Conservation (phyloP, 345 rosid species). For the Lumnitzera littorea region DNA sequence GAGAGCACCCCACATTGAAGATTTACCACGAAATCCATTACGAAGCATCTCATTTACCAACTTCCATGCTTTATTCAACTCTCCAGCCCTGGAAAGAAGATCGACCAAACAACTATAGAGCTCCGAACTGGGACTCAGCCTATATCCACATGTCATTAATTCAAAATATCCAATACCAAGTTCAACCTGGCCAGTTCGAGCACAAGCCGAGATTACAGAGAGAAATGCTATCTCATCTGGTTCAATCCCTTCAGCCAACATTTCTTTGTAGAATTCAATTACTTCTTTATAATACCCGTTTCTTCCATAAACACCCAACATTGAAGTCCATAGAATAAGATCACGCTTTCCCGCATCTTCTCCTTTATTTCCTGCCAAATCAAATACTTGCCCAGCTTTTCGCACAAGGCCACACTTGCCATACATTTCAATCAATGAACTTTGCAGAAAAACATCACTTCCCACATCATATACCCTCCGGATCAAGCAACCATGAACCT, state of each 20-base stretch:
- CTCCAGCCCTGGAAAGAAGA: constrained; percentile 49
- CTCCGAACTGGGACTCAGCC: constrained; percentile 33
- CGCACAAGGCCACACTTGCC: constrained; percentile 44
- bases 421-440: constrained; percentile 59
- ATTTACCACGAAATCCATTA: constrained; percentile 19
- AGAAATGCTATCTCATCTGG: constrained; percentile 50
- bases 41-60: constrained; percentile 32
- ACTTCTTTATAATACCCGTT: constrained; percentile 34
- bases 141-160: constrained; percentile 28
- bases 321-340: constrained; percentile 56
- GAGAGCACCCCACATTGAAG: constrained; percentile 55
- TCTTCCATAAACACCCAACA: constrained; percentile 41
- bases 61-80: constrained; percentile 41
- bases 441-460: constrained; percentile 38
- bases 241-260: constrained; percentile 28
- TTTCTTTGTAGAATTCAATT: constrained; percentile 29
- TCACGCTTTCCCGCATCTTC: constrained; percentile 23
- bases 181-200: constrained; percentile 45
- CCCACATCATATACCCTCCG: constrained; percentile 21
- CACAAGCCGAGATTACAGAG: constrained; percentile 52
- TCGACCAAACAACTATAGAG: constrained; percentile 54
- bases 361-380: constrained; percentile 17
- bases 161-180: constrained; percentile 44
- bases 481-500: constrained; percentile 34
- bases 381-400: constrained; percentile 37